phyloP scores from a whole-genome alignment of 1,284 basidiomycete species.

The Rhodofomes roseus region DNA sequence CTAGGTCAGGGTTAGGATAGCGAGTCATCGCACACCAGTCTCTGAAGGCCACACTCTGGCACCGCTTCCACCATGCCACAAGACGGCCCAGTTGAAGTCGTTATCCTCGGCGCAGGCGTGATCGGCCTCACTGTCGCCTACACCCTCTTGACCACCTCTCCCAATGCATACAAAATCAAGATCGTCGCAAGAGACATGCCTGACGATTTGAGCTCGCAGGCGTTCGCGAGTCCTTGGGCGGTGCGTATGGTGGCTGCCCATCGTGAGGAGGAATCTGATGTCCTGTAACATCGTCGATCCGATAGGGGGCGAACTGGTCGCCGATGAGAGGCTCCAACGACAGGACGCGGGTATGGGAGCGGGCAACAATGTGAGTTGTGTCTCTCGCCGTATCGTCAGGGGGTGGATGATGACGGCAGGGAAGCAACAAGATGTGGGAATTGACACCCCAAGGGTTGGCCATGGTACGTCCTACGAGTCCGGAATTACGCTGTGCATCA shows the following conservation, averaged over 20 bases:
- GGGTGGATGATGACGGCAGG: constrained; percentile 3
- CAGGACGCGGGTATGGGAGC: constrained; percentile 38
- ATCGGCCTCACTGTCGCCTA: constrained; percentile 45
- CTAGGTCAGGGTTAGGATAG: background rate
- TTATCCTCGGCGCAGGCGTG: constrained; percentile 53
- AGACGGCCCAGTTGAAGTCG: constrained; percentile 22
- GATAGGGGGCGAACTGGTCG: constrained; percentile 64
- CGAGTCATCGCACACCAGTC: too few relatives aligned
- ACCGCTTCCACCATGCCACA: background rate
- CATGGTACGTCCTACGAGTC: constrained; percentile 31
- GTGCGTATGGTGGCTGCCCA: constrained; percentile 26
- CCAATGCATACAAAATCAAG: constrained; percentile 41
- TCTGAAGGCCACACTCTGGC: too few relatives aligned
- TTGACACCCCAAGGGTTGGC: constrained; percentile 46
- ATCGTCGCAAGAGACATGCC: constrained; percentile 68
- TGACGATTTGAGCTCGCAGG: constrained; percentile 52
- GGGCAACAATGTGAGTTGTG: constrained; percentile 39
- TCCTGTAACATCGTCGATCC: background rate
- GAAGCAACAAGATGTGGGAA: constrained; percentile 44
- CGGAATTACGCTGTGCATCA: background rate
- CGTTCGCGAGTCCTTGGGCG: constrained; percentile 71
- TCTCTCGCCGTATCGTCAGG: background rate
- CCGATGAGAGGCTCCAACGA: constrained; percentile 43
- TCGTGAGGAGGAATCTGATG: background rate
- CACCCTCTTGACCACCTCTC: constrained; percentile 26